These are phyloP conservation scores for Blastobotrys elegans DNA, from an alignment of 1,139 yeast genomes.

Conservation along the genomic window DNA sequence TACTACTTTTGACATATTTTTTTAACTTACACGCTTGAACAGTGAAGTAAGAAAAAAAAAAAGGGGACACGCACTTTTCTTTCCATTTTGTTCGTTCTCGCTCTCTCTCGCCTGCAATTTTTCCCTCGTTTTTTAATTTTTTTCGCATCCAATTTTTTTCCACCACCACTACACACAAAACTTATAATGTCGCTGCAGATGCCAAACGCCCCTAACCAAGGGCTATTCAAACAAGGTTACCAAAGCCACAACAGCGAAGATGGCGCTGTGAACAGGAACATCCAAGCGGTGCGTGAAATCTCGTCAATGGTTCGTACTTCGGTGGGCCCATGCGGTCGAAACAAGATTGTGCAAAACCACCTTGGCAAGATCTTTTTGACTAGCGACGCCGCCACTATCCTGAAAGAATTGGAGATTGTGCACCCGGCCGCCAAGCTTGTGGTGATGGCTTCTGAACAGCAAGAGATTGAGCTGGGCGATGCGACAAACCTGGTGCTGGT, in stretches of 20 bases:
- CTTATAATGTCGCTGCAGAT: conserved; percentile 75
- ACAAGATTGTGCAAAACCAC: conserved; percentile 87
- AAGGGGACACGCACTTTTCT: background rate
- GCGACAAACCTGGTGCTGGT: conserved; percentile 67
- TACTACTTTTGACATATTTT: too few species aligned
- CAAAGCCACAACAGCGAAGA: conserved; percentile 83
- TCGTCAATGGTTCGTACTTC: conserved; percentile 88
- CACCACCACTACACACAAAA: background rate
- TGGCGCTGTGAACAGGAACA: conserved; percentile 90
- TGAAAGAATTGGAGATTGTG: conserved; percentile 86
- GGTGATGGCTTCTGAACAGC: conserved; percentile 96
- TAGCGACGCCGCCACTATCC: conserved; percentile 95
- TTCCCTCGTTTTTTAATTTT: too few species aligned
- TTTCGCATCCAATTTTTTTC: background rate
- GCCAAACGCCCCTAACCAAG: conserved; percentile 91
- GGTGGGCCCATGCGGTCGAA: conserved; percentile 96
- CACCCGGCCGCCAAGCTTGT: conserved; percentile 96
- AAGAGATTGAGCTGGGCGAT: conserved; percentile 86
- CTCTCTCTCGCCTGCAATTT: background rate
- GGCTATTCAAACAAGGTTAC: conserved; percentile 95
- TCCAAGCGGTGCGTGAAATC: conserved; percentile 91
- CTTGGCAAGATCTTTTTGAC: conserved; percentile 83
- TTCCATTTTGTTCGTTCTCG: background rate
- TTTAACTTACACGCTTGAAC: too few species aligned
- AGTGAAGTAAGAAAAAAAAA: too few species aligned